Evolutionary conservation across 139 green algal species (phyloP).

Genomic region (Chlorella sorokiniana): DNA sequence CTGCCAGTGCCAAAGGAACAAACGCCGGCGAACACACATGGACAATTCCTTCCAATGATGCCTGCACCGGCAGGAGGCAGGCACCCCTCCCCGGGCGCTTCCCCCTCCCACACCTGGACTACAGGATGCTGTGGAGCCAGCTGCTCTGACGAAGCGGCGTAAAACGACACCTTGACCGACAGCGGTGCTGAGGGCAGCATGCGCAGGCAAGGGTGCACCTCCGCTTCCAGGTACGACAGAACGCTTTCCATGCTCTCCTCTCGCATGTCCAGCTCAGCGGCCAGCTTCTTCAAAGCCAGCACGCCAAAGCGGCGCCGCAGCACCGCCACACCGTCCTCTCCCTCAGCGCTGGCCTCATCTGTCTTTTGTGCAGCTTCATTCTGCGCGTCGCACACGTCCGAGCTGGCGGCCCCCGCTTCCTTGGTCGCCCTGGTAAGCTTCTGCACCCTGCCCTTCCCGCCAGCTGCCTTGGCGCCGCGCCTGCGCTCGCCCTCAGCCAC

Average conservation of each 20-base stretch:
- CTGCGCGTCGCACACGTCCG: not conserved
- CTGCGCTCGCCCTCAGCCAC: conserved; percentile 13
- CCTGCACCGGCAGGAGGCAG: no score
- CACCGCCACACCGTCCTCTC: not conserved
- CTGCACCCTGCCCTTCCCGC: not conserved
- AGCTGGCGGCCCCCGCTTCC: not conserved
- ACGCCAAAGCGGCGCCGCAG: conserved; percentile 40
- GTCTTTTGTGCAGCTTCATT: not conserved
- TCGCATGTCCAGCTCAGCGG: conserved; percentile 58
- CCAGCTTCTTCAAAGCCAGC: conserved; percentile 39
- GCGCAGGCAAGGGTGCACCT: conserved; percentile 18
- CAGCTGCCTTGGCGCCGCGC: not conserved
- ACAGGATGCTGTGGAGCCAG: conserved; percentile 30
- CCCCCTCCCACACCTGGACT: conserved; percentile 3
- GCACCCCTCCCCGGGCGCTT: not conserved
- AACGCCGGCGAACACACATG: no score
- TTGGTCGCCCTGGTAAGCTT: not conserved
- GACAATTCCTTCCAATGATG: no score
- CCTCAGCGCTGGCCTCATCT: not conserved
- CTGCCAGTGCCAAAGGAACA: not conserved
- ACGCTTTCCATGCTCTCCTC: conserved; percentile 80
- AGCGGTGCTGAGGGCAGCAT: conserved; percentile 34
- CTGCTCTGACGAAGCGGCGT: conserved; percentile 28
- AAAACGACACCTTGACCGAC: conserved; percentile 53
- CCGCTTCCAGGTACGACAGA: conserved; percentile 71